Evolutionary conservation across 2,329 filamentous ascomycete genomes (phyloP).

Genomic region (Colletotrichum aenigma): DNA sequence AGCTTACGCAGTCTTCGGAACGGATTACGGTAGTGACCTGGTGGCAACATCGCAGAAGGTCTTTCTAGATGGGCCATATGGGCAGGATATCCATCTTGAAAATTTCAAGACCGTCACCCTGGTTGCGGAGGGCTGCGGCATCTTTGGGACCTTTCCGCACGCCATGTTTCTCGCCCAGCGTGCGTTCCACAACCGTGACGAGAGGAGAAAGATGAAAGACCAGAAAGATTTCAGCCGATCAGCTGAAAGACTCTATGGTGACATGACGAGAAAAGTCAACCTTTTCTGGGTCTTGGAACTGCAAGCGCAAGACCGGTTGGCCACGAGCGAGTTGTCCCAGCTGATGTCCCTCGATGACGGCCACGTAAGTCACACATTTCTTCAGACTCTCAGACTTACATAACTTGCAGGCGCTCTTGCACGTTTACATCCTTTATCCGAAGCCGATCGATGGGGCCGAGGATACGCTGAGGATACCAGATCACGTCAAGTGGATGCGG

Average conservation of each 20-base stretch:
- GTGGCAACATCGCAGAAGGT: neutral
- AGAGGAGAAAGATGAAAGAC: neutral
- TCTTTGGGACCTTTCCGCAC: neutral
- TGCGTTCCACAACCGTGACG: neutral
- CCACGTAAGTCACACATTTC: neutral
- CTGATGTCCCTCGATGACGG: neutral
- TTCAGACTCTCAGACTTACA: neutral
- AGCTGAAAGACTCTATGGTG: neutral
- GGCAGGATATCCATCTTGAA: neutral
- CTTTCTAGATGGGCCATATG: neutral
- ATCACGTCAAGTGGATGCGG: neutral
- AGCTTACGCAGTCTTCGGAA: neutral
- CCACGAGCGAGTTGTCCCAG: neutral
- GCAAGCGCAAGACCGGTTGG: neutral
- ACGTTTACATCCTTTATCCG: neutral
- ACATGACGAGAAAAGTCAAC: neutral
- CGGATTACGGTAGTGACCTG: neutral
- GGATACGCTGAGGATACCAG: neutral
- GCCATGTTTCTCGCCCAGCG: neutral
- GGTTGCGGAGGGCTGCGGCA: neutral
- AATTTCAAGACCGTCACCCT: neutral
- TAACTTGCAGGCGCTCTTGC: neutral
- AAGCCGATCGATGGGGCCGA: neutral
- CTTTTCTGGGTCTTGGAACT: neutral
- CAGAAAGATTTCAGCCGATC: neutral